Conservation (phyloP, 768 basidiomycete genomes). For the Mycena rebaudengoi region DNA sequence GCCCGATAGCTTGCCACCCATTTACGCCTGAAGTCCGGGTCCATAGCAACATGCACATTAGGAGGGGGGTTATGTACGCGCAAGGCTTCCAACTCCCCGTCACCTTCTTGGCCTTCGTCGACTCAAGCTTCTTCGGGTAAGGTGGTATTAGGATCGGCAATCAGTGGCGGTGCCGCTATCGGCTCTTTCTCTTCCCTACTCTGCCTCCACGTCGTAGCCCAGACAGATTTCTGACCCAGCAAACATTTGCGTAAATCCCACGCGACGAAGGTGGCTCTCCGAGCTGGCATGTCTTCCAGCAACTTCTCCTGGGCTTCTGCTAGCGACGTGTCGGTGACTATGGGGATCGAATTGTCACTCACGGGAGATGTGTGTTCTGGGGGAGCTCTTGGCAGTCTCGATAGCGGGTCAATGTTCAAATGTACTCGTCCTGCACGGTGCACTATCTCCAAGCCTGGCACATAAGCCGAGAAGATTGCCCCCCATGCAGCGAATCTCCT, state of each 20-base stretch:
- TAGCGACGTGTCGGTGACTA: not conserved
- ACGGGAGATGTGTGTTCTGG: not conserved
- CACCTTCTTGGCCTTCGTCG: not conserved
- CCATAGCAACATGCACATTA: not conserved
- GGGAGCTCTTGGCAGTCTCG: not conserved
- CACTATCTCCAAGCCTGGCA: not conserved
- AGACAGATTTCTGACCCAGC: not conserved
- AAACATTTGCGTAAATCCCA: not conserved
- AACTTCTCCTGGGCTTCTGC: not conserved
- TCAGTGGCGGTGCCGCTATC: not conserved
- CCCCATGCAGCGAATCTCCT: slow-evolving; percentile 32
- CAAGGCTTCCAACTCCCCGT: not conserved
- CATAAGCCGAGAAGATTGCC: slow-evolving; percentile 28
- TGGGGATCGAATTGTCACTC: not conserved
- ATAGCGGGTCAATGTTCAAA: slow-evolving; percentile 12
- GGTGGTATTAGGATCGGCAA: not conserved
- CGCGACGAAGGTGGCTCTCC: not conserved
- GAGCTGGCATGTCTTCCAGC: not conserved
- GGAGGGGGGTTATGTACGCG: not conserved
- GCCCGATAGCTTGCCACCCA: not conserved
- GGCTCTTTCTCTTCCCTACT: not conserved
- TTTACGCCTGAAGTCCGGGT: not conserved
- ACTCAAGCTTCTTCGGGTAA: not conserved
- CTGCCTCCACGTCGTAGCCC: not conserved
- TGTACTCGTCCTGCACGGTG: slow-evolving; percentile 2